Base-by-base conservation (phyloP, 2,329 filamentous ascomycete genomes). In the Aureobasidium namibiae region DNA sequence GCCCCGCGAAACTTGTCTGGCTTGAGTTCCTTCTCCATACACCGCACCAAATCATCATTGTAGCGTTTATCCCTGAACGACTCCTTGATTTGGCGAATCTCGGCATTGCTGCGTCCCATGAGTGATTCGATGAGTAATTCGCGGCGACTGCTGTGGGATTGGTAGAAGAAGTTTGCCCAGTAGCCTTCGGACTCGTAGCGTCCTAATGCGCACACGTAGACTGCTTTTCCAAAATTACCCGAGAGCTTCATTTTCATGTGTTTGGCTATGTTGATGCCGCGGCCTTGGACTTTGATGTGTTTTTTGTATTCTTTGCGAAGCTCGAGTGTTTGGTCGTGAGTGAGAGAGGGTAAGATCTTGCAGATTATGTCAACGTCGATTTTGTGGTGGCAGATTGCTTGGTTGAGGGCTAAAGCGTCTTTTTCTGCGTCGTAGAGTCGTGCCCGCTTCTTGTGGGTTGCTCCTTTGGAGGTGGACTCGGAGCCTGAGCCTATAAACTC, bases 101-200 rank as follows among this genome's bases (percentile, higher is more conserved):
- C 94, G n/a, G 83, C 79, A 72, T 96, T 96, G 29, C 85, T 85
- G 6, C 92, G 84, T 0, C 94, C 94, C 85, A 96, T 95, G 21
- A 99, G 81, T 6, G 86, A 84, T 74, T 99, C 94, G 67, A 97
- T 96, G 56, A 99, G 82, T 36, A 99, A 80, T 73, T 97, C 92
- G 6, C 92, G 84, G 2, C 90, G 82, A 8, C 86, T 89, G 67
- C 87, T 89, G 72, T 92, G 88, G 38, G 87, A 86, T 70, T 96
- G 92, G 75, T 96, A 97, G 86, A 91, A 97, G 73, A 90, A 96
- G 72, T 96, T 97, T 61, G 92, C 91, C 92, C 94, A 99, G 78
- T 96, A 96, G 0, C 90, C 90, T 72, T 99, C 94, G 65, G 86
- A 87, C 75, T 96, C 94, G 86, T 91, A 97, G 56, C 82, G 82